Evolutionary conservation across 2,329 filamentous ascomycete species (phyloP).

Genomic region (Clonostachys solani): DNA sequence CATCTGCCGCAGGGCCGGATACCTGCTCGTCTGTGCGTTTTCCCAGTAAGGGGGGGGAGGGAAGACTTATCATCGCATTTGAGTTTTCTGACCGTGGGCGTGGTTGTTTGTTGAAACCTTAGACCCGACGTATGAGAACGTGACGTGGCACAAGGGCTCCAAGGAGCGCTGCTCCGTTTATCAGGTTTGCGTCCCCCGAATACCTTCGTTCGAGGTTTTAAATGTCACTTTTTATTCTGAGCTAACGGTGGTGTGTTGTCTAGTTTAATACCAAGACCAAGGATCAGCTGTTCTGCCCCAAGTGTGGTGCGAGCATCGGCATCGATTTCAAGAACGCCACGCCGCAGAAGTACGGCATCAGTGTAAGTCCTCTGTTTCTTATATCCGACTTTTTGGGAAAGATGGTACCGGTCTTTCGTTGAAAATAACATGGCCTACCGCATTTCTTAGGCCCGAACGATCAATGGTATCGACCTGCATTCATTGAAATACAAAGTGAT

Average conservation of each 20-base stretch:
- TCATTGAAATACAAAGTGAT: constrained; percentile 24
- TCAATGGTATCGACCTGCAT: constrained; percentile 34
- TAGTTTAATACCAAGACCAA: constrained; percentile 41
- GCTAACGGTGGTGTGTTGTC: background rate
- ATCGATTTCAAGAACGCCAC: constrained; percentile 33
- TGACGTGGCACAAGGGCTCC: constrained; percentile 36
- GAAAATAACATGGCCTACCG: background rate
- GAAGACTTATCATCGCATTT: background rate
- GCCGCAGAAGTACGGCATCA: constrained; percentile 32
- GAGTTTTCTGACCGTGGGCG: background rate
- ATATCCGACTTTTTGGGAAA: background rate
- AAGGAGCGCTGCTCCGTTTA: constrained; percentile 26
- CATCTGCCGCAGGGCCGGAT: constrained; percentile 44
- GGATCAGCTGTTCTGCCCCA: constrained; percentile 43
- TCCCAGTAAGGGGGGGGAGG: background rate
- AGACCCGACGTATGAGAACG: constrained; percentile 32
- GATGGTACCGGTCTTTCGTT: background rate
- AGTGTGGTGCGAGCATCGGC: constrained; percentile 39
- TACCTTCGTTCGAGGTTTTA: background rate
- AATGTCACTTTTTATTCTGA: too few relatives aligned
- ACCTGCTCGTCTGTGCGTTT: constrained; percentile 41
- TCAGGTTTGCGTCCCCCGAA: constrained; percentile 6
- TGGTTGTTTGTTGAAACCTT: background rate
- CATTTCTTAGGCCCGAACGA: constrained; percentile 26
- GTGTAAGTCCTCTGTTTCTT: constrained; percentile 21